A percentile compares a stretch with the other conserved stretches of the same genome.
These are phyloP conservation scores for Linum trigynum DNA, from an alignment of 345 rosid species.

Conservation along the genomic window DNA sequence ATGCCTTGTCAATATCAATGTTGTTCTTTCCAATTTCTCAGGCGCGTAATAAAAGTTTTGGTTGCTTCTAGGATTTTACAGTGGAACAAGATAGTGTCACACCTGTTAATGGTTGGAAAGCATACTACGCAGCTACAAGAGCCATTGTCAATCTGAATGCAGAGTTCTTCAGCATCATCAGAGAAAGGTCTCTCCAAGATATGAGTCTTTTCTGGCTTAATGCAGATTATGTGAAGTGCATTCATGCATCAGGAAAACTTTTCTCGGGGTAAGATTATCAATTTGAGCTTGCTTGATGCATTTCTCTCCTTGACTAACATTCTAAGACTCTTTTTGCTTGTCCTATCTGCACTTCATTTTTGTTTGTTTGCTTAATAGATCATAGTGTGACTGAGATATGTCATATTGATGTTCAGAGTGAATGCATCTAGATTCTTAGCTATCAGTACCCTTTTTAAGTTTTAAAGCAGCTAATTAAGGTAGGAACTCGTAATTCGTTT, in stretches of 20 bases:
- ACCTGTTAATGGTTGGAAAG: constrained; percentile 93
- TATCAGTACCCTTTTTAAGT: too few relatives aligned
- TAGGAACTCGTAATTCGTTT: too few relatives aligned
- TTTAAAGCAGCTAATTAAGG: too few relatives aligned
- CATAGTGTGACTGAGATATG: not conserved
- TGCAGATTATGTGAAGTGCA: constrained; percentile 89
- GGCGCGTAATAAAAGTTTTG: constrained; percentile 8
- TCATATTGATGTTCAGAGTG: not conserved
- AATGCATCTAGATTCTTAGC: not conserved
- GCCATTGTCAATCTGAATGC: constrained; percentile 73
- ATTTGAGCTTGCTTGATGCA: not conserved
- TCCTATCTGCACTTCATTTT: not conserved
- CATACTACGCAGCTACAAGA: constrained; percentile 92
- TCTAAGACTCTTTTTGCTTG: not conserved
- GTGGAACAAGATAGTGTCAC: constrained; percentile 73
- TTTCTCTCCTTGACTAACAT: not conserved
- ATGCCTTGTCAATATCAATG: too few relatives aligned
- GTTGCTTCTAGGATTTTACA: constrained; percentile 62
- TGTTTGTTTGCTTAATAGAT: too few relatives aligned
- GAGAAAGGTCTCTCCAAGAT: constrained; percentile 59
- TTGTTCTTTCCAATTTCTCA: not conserved
- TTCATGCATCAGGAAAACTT: constrained; percentile 70
- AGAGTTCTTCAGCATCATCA: constrained; percentile 71
- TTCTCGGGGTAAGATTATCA: constrained; percentile 67
- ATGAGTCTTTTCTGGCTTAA: constrained; percentile 83